Base-by-base conservation (phyloP, 352 stramenopile genomes). In the Globisporangium yorkense region DNA sequence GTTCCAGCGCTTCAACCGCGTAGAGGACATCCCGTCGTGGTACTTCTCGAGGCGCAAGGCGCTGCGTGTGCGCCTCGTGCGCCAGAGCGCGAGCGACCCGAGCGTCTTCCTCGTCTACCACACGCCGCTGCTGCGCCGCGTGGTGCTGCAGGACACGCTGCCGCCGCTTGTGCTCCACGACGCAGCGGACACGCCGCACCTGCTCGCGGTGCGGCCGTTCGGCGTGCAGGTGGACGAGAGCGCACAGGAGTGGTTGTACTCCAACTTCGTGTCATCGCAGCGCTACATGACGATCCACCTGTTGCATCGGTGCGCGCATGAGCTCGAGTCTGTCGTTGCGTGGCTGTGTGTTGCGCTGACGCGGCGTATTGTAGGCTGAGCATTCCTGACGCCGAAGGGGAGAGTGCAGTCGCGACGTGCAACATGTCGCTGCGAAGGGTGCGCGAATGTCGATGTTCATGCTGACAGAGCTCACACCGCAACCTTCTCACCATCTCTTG, bases 61-160 rank as follows among this genome's bases (percentile, higher is more conserved):
- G 51, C 66, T 94, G n/a, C 73, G 72, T 16, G 84, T 87, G 57
- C 78, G 82, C 5, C 75, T 92, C 56, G 70, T 92, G 18, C 71
- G 70, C n/a, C 81, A 91, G 59, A 83, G 74, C 21, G 59, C 64
- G n/a, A 47, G 66, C 2, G 78, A 94, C 41, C 76, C 84, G 44
- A 92, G 71, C 58, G 52, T 92, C 8, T 88, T 94, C 33, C 91
- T 89, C 58, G 82, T 94, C 44, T 91, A 91, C 59, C 84, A 94
- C 61, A 88, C 80, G 50, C 84, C 84, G 33, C 80, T 89, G 33
- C 33, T 81, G 24, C 75, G 84, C 1, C 80, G 84, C 13, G 66
- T 70, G 24, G 16, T 90, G 33, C 56, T 92, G 44, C 69, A 75
- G 45, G 84, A 94, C 58, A 75, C 70, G 13, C 46, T 89, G 18